Conservation (phyloP, 1,284 basidiomycete species). For the Takashimella tepidaria region DNA sequence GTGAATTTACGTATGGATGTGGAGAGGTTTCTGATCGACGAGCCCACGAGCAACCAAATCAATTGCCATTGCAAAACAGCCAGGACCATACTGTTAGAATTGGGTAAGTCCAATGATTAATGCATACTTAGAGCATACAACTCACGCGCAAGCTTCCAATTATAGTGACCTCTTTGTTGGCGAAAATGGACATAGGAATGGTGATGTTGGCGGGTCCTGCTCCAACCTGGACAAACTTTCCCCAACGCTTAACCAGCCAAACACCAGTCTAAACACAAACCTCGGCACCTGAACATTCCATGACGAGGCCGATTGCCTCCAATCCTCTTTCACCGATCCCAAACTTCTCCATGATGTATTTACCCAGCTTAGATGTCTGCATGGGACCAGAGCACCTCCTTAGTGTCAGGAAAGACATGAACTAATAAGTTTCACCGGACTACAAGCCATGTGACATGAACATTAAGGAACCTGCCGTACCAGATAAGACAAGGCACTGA, state of each 20-base stretch:
- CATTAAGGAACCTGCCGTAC: no score
- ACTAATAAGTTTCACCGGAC: no score
- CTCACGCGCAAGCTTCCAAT: slow-evolving; percentile 28
- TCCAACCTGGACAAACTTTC: slow-evolving; percentile 18
- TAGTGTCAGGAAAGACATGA: no score
- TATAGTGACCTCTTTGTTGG: slow-evolving; percentile 25
- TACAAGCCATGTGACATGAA: no score
- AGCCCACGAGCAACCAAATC: slow-evolving; percentile 50
- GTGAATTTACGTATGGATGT: not conserved
- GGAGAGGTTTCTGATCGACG: slow-evolving; percentile 50
- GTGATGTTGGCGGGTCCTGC: slow-evolving; percentile 15
- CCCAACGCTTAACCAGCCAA: slow-evolving; percentile 53
- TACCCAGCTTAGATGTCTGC: slow-evolving; percentile 20
- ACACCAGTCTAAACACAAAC: slow-evolving; percentile 56
- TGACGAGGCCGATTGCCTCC: slow-evolving; percentile 52
- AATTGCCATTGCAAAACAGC: slow-evolving; percentile 44
- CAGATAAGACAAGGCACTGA: no score
- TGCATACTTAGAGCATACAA: no score
- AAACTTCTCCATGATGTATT: slow-evolving; percentile 43
- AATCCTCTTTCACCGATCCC: slow-evolving; percentile 42
- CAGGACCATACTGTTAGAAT: slow-evolving; percentile 12
- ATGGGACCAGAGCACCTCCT: not conserved
- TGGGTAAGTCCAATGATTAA: no score
- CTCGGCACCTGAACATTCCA: slow-evolving; percentile 54
- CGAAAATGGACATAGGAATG: slow-evolving; percentile 24